phyloP scores from a whole-genome alignment of 2,329 filamentous ascomycete species.

The Bertia moriformis region DNA sequence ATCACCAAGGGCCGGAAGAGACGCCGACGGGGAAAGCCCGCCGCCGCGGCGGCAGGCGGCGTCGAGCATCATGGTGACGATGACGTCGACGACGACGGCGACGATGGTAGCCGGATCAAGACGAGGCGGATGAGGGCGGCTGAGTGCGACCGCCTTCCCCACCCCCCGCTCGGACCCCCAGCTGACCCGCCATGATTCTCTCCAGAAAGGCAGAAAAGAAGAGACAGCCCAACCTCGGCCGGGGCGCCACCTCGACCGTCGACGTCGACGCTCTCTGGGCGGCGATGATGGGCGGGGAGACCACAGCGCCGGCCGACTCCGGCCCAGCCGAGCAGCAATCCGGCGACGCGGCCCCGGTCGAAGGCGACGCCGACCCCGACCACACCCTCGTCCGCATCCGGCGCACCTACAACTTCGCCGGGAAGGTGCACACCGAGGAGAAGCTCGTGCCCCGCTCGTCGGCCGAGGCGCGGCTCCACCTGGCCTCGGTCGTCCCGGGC shows the following conservation, averaged over 20 bases:
- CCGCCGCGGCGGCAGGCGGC: conserved; percentile 15
- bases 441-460: conserved; percentile 52
- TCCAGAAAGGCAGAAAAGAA: conserved; percentile 26
- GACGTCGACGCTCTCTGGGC: conserved; percentile 61
- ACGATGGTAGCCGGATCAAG: conserved; percentile 49
- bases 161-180: conserved; percentile 2
- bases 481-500: too few relatives aligned
- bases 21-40: conserved; percentile 27
- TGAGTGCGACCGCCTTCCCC: conserved; percentile 29
- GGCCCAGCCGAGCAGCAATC: conserved; percentile 4
- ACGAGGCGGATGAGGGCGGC: conserved; percentile 55
- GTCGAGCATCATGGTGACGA: too few relatives aligned
- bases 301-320: conserved; percentile 3
- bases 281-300: conserved; percentile 38
- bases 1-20: conserved; percentile 45
- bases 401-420: conserved; percentile 62
- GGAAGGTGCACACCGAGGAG: conserved; percentile 57
- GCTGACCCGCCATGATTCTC: conserved; percentile 4
- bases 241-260: conserved; percentile 49
- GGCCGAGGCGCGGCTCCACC: conserved; percentile 50
- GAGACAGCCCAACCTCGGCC: conserved; percentile 34
- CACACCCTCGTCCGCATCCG: conserved; percentile 45
- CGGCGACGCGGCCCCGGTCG: conserved; percentile 1
- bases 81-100: conserved; percentile 41
- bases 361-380: conserved; percentile 6